A percentile compares a stretch with the other conserved stretches of the same genome.
These are phyloP conservation scores for Kluyveromyces wickerhamii DNA, from an alignment of 805 yeast genomes.

Conservation along the genomic window DNA sequence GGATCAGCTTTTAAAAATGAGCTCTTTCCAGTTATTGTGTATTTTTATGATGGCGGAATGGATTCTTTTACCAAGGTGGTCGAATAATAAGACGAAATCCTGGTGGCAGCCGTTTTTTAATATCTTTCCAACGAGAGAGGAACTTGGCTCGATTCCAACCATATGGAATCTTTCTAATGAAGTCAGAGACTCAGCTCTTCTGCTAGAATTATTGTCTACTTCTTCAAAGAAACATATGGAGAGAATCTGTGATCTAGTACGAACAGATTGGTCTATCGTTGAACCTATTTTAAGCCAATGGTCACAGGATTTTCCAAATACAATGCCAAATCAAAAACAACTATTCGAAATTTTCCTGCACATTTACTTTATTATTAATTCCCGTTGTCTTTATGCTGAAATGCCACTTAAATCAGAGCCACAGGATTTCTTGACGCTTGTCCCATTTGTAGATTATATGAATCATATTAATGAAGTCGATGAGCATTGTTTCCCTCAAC, in stretches of 20 bases:
- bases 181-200: slow-evolving; percentile 17
- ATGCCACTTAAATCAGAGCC: slow-evolving; percentile 44
- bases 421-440: slow-evolving; percentile 75
- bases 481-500: slow-evolving; percentile 47
- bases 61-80: slow-evolving; percentile 22
- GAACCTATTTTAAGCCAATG: slow-evolving; percentile 18
- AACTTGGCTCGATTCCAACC: slow-evolving; percentile 52
- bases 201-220: slow-evolving; percentile 37
- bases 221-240: slow-evolving; percentile 34
- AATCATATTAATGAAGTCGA: slow-evolving; percentile 51
- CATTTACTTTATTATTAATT: slow-evolving; percentile 84
- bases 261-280: slow-evolving; percentile 38
- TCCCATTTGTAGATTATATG: slow-evolving; percentile 82
- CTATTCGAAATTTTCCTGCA: slow-evolving; percentile 38
- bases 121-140: slow-evolving; percentile 50
- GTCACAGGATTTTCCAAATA: slow-evolving; percentile 8
- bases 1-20: slow-evolving; percentile 34
- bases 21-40: slow-evolving; percentile 54
- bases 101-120: slow-evolving; percentile 66
- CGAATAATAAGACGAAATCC: slow-evolving; percentile 24
- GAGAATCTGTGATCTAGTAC: slow-evolving; percentile 37
- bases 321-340: slow-evolving; percentile 3
- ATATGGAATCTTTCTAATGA: slow-evolving; percentile 41
- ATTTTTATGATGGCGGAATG: slow-evolving; percentile 34
- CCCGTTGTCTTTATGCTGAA: slow-evolving; percentile 81